Evolutionary conservation across 1,284 basidiomycete genomes (phyloP).

Genomic region (Leucoagaricus sp.): DNA sequence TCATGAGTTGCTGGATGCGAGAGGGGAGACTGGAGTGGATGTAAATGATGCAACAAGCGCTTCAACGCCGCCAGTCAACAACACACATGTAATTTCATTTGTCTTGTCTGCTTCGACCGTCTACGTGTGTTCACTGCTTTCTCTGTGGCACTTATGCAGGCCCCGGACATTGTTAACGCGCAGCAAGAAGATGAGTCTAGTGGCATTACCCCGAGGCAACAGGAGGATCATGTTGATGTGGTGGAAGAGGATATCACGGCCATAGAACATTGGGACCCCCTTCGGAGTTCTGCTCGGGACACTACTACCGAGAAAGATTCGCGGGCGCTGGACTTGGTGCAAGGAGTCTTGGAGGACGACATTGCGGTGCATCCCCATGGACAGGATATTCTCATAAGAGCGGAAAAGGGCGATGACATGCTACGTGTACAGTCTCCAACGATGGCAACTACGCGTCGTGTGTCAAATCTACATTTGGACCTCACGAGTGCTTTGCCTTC

Average conservation of each 20-base stretch:
- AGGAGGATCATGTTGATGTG: background rate
- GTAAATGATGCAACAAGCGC: background rate
- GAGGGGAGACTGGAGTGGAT: background rate
- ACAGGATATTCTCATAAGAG: background rate
- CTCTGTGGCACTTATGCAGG: conserved; percentile 15
- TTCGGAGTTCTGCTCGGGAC: conserved; percentile 2
- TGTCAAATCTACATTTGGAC: conserved; percentile 4
- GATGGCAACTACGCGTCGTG: background rate
- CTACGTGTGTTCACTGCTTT: conserved; percentile 7
- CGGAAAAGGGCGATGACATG: background rate
- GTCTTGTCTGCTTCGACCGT: conserved; percentile 12
- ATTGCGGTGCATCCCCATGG: background rate
- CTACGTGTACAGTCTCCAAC: conserved; percentile 6
- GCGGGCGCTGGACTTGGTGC: background rate
- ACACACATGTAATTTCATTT: conserved; percentile 9
- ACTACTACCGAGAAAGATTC: background rate
- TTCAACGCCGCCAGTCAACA: background rate
- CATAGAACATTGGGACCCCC: conserved; percentile 6
- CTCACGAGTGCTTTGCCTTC: background rate
- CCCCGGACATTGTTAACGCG: background rate
- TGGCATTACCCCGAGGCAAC: background rate
- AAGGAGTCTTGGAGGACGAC: background rate
- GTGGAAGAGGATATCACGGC: conserved; percentile 4
- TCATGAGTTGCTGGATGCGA: background rate
- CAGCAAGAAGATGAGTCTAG: background rate